Conservation (phyloP, 257 asterid species). For the Solanum paucissectum region DNA sequence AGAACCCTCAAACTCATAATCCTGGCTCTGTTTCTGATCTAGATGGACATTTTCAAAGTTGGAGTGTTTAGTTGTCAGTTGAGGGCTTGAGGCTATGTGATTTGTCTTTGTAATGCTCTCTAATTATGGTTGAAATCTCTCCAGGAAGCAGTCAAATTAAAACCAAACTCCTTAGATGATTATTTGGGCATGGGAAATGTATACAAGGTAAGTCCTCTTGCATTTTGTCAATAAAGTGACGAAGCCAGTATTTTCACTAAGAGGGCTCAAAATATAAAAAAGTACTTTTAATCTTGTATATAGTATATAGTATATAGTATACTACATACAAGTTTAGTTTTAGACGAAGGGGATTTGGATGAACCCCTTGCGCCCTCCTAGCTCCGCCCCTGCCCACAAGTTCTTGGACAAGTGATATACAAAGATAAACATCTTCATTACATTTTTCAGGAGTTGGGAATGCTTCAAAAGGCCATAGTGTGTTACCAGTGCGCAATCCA, state of each 20-base stretch:
- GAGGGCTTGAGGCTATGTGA: too few relatives aligned
- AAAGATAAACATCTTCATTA: slow-evolving; percentile 23
- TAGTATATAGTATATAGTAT: not conserved
- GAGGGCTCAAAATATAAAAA: not conserved
- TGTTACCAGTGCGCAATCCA: slow-evolving; percentile 87
- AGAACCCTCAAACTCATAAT: too few relatives aligned
- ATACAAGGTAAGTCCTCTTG: slow-evolving; percentile 65
- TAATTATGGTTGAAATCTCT: not conserved
- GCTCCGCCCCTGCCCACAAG: too few relatives aligned
- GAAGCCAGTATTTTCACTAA: not conserved
- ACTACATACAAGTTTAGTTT: not conserved
- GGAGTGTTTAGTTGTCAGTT: not conserved
- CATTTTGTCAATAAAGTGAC: slow-evolving; percentile 21
- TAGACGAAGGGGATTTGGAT: not conserved
- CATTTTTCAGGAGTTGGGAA: slow-evolving; percentile 81
- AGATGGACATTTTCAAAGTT: not conserved
- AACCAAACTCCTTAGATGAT: slow-evolving; percentile 81
- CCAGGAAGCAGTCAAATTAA: slow-evolving; percentile 93
- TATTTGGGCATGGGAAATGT: slow-evolving; percentile 85
- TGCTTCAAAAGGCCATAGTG: slow-evolving; percentile 79
- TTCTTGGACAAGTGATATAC: slow-evolving; percentile 13
- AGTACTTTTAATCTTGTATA: not conserved
- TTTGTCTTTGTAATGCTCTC: too few relatives aligned
- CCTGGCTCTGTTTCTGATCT: too few relatives aligned
- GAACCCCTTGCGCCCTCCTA: too few relatives aligned